These are phyloP conservation scores for Cardiospermum halicacabum DNA, from an alignment of 345 rosid genomes.

Conservation along the genomic window DNA sequence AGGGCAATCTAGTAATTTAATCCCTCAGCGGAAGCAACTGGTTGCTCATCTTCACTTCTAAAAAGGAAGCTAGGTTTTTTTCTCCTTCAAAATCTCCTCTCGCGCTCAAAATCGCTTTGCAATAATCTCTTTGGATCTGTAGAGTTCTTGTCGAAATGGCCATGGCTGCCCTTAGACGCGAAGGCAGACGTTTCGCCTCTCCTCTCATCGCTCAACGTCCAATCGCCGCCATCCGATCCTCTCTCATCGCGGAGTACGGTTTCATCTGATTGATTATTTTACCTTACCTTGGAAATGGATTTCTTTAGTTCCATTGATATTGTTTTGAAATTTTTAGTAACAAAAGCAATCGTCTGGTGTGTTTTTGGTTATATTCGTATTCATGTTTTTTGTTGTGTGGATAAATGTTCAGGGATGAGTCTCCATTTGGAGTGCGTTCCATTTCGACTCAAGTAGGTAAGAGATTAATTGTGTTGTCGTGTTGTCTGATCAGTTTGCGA, in stretches of 20 bases:
- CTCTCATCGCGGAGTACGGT: slow-evolving; percentile 35
- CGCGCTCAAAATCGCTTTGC: too few species aligned
- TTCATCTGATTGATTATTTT: background rate
- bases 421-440: slow-evolving; percentile 59
- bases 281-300: background rate
- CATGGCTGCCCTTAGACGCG: slow-evolving; percentile 72
- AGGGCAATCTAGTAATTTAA: too few species aligned
- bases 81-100: too few species aligned
- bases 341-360: background rate
- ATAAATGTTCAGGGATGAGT: slow-evolving; percentile 64
- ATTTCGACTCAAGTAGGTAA: slow-evolving; percentile 93
- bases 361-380: background rate
- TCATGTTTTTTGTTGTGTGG: background rate
- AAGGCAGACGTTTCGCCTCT: slow-evolving; percentile 70
- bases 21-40: too few species aligned
- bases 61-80: too few species aligned
- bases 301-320: background rate
- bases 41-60: too few species aligned
- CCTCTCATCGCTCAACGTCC: slow-evolving; percentile 58
- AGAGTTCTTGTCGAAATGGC: slow-evolving; percentile 44
- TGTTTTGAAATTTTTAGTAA: background rate
- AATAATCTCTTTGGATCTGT: slow-evolving; percentile 10
- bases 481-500: background rate
- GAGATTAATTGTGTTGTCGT: slow-evolving; percentile 10
- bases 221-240: slow-evolving; percentile 40